Evolutionary conservation across 768 basidiomycete genomes (phyloP), one percentile per base, ranked within the genome.

Genomic region (Amanita pseudoporphyria): DNA sequence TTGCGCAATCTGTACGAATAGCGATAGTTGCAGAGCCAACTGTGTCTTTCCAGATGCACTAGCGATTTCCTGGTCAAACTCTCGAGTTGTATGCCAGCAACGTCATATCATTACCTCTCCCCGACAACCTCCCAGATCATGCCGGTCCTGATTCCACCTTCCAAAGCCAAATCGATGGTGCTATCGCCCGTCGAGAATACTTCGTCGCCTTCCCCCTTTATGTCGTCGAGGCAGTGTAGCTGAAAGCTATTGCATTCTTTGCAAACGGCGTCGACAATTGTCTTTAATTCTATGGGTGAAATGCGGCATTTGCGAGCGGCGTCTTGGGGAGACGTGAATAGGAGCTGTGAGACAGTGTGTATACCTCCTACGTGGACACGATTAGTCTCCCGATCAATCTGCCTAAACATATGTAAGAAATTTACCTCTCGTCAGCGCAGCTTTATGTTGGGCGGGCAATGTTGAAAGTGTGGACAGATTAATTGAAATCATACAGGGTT

Each of bases 41-140:
- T 98, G 93, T 1, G 92, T 92, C 68, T 99, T 99, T 33, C 96
- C 96, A 22, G 95, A 82, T 19, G 92, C 84, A 61, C 96, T 99
- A 61, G 13, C 32, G 2, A 28, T 35, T 22, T 18, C 24, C 36
- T 38, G 49, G 45, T 16, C 16, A 46, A 19, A 19, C 37, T 33
- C 21, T 19, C 43, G 37, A 51, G n/a, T 44, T 18, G 19, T 42
- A 10, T 21, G 53, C 30, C 9, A 44, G 7, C 31, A 16, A 21
- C 24, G 9, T n/a, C 22, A n/a, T 40, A 67, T 53, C 63, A 92
- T 53, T 63, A 92, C 93, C 90, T 89, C 72, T 95, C 89, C 22
- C 93, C 93, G 10, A 75, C 81, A 35, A 95, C 67, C 57, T 97
- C 93, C 79, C 89, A 94, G 2, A 97, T 54, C 76, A 83, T 82